Percentiles rank a stretch among this genome's conserved stretches.
Evolutionary conservation across 768 basidiomycete species (phyloP).

Genomic region (Naematelia encephala): DNA sequence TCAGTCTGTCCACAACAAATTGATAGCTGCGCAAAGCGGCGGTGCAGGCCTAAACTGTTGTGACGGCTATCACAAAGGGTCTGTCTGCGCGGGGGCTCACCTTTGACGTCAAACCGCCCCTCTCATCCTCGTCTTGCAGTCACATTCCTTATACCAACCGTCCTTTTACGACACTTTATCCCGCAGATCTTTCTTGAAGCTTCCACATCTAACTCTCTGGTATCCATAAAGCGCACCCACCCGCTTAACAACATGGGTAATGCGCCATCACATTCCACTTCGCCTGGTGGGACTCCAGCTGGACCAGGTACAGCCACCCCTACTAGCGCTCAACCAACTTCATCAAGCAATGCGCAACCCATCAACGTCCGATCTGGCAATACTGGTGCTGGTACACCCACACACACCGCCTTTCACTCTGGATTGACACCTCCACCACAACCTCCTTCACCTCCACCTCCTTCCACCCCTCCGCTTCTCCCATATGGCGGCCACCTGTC

Average conservation of each 20-base stretch:
- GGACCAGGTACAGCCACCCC: conserved; percentile 4
- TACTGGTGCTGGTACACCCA: neutral
- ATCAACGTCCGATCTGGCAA: conserved; percentile 3
- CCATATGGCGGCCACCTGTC: conserved; percentile 47
- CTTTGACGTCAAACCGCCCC: too few species aligned
- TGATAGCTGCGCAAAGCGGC: neutral
- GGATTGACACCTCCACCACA: conserved; percentile 33
- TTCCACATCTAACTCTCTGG: too few species aligned
- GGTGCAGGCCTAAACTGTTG: neutral
- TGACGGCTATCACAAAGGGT: neutral
- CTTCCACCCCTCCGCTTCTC: conserved; percentile 40
- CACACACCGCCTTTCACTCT: conserved; percentile 29
- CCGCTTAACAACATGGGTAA: conserved; percentile 21
- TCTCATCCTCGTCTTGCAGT: too few species aligned
- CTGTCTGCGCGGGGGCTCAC: neutral
- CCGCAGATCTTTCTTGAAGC: too few species aligned
- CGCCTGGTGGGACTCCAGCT: conserved; percentile 3
- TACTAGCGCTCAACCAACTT: neutral
- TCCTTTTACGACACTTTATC: too few species aligned
- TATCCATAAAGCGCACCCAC: too few species aligned
- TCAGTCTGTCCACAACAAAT: too few species aligned
- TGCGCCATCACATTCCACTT: conserved; percentile 11
- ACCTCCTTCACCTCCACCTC: conserved; percentile 39
- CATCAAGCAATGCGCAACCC: conserved; percentile 1
- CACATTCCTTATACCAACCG: too few species aligned